Percentiles rank a stretch among this genome's conserved stretches.
These are phyloP conservation scores for Neurospora sp. DNA, from an alignment of 2,329 filamentous ascomycete species.

Conservation along the genomic window DNA sequence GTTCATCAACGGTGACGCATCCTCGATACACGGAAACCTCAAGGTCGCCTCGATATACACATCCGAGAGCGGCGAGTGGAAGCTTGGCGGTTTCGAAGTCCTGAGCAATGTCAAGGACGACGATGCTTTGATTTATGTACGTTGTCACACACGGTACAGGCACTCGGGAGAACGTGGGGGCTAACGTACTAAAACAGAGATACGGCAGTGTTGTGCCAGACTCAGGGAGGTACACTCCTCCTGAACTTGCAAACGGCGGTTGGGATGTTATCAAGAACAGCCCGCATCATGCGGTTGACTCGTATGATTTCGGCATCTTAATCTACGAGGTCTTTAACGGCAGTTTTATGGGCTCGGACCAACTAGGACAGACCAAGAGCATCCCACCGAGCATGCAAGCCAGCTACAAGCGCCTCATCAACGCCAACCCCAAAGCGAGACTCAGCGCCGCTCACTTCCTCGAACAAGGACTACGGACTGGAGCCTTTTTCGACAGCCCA, in stretches of 20 bases:
- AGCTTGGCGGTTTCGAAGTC: slow-evolving; percentile 85
- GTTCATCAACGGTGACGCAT: slow-evolving; percentile 90
- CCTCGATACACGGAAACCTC: slow-evolving; percentile 82
- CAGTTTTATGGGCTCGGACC: slow-evolving; percentile 63
- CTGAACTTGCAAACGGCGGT: slow-evolving; percentile 75
- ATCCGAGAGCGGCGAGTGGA: slow-evolving; percentile 96
- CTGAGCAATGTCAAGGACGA: slow-evolving; percentile 94
- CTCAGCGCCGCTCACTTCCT: slow-evolving; percentile 78
- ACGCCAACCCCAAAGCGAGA: slow-evolving; percentile 79
- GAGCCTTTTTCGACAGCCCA: slow-evolving; percentile 86
- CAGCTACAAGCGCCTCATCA: slow-evolving; percentile 81
- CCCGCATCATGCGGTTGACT: slow-evolving; percentile 72
- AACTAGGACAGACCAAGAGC: slow-evolving; percentile 75
- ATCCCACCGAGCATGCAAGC: slow-evolving; percentile 83
- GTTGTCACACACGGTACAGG: slow-evolving; percentile 3
- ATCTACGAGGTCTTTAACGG: slow-evolving; percentile 91
- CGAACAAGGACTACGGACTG: slow-evolving; percentile 72
- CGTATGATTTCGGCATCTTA: slow-evolving; percentile 75
- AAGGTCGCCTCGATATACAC: slow-evolving; percentile 83
- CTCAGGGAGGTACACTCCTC: slow-evolving; percentile 71
- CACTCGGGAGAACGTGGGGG: neutral
- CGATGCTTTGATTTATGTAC: slow-evolving; percentile 79
- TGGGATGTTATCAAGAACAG: slow-evolving; percentile 85
- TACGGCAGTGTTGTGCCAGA: slow-evolving; percentile 85
- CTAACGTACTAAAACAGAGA: slow-evolving; percentile 39